Evolutionary conservation across 768 basidiomycete genomes (phyloP).

Genomic region (Naganishia onofrii): DNA sequence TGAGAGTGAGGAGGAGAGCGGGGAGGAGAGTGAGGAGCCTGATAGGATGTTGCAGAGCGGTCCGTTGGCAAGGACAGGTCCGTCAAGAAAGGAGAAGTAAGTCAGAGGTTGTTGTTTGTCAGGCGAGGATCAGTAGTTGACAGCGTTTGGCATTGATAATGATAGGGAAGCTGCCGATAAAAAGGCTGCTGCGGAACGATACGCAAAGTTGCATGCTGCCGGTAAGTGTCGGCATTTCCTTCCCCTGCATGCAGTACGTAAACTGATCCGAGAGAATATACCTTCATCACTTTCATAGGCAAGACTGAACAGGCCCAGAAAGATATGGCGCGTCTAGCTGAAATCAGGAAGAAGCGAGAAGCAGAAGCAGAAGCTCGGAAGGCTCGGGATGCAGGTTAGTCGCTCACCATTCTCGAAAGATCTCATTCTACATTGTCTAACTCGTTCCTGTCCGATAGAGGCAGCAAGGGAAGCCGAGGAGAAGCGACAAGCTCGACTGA

Average conservation of each 20-base stretch:
- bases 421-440: neutral
- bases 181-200: conserved; percentile 78
- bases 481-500: conserved; percentile 25
- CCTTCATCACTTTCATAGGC: conserved; percentile 65
- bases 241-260: neutral
- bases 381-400: conserved; percentile 24
- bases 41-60: conserved; percentile 24
- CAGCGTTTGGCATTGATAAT: neutral
- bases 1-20: conserved; percentile 59
- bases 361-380: conserved; percentile 66
- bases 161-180: conserved; percentile 86
- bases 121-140: neutral
- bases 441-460: neutral
- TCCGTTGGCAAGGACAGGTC: conserved; percentile 33
- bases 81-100: conserved; percentile 50
- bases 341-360: conserved; percentile 83
- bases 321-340: conserved; percentile 78
- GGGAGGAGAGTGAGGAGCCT: conserved; percentile 32
- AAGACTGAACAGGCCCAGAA: conserved; percentile 88
- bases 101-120: conserved; percentile 19
- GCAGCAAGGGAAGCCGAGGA: conserved; percentile 26
- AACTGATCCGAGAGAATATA: conserved; percentile 49
- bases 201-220: conserved; percentile 71
- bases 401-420: neutral
- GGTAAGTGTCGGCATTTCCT: neutral